A percentile compares a stretch with the other conserved stretches of the same genome.
Evolutionary conservation across 345 rosid species (phyloP).

Genomic region (Syzygium jambos): DNA sequence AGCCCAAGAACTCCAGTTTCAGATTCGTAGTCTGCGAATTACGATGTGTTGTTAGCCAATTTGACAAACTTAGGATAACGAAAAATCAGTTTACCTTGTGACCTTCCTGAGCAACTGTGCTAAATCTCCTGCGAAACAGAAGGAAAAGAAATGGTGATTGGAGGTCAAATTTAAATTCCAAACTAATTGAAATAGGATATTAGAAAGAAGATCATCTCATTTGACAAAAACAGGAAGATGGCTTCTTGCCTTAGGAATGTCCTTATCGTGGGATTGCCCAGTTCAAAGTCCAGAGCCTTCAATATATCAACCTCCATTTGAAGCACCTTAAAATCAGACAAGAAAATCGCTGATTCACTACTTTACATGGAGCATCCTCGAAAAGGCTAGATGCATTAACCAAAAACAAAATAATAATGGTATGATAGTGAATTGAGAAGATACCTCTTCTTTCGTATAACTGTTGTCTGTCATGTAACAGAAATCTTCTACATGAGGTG

Average conservation of each 20-base stretch:
- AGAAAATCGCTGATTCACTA: not conserved
- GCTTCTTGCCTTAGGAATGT: constrained; percentile 47
- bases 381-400: not conserved
- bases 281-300: constrained; percentile 46
- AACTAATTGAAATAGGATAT: too few relatives aligned
- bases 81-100: constrained; percentile 23
- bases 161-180: not conserved
- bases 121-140: constrained; percentile 41
- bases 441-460: constrained; percentile 49
- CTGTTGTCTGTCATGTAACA: constrained; percentile 67
- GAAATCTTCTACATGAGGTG: constrained; percentile 66
- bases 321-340: constrained; percentile 29
- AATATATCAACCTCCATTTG: constrained; percentile 78
- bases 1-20: constrained; percentile 67
- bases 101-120: constrained; percentile 51
- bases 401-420: not conserved
- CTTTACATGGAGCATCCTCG: not conserved
- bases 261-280: constrained; percentile 61
- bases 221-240: not conserved
- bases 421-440: not conserved
- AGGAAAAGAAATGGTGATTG: not conserved
- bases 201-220: not conserved
- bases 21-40: constrained; percentile 29
- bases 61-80: not conserved
- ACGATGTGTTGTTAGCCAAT: not conserved